Base-by-base conservation (phyloP, 805 yeast species). In the Candida nitratophila region DNA sequence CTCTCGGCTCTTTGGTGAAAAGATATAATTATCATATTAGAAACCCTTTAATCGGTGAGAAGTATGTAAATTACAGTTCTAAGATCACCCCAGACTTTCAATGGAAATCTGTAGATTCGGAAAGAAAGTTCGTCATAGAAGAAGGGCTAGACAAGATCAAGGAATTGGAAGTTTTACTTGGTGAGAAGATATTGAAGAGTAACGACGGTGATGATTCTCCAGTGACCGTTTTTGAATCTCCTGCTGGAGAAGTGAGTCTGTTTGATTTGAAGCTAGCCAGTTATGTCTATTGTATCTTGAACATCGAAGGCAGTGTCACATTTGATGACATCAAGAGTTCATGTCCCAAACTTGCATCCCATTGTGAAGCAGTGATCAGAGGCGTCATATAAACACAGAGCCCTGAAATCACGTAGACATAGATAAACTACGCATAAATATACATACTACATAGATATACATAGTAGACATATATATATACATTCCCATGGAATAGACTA, bases 21-120 rank as follows among this genome's bases (percentile, higher is more conserved):
- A 57, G 74, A 41, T 61, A 64, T 40, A 61, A 60, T 22, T 70
- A 65, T 49, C 42, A 62, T 36, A 24, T 64, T 36, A 64, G 77
- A 50, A 68, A 73, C 45, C 64, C 64, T 6, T 59, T 64, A 4
- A 50, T 55, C n/a, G 43, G 56, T 8, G 14, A 45, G 7, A 21
- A 37, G n/a, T 39, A 39, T 15, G 3, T 19, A n/a, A 17, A n/a
- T 19, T 19, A 9, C 17, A 17, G 24, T 9, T 17, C 33, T 9
- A 17, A 4, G 4, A 8, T 27, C 4, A 7, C 7, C n/a, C 4
- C 15, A 3, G 10, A 37, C 17, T 16, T 24, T 6, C 19, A 15
- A 9, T 10, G 19, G 8, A 24, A n/a, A 34, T 8, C 21, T n/a
- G 21, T 39, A n/a, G 42, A 38, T 20, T 26, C 16, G 12, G 31